Evolutionary conservation across 75 land plant genomes (phyloP).

Genomic region (Sequoiadendron giganteum): DNA sequence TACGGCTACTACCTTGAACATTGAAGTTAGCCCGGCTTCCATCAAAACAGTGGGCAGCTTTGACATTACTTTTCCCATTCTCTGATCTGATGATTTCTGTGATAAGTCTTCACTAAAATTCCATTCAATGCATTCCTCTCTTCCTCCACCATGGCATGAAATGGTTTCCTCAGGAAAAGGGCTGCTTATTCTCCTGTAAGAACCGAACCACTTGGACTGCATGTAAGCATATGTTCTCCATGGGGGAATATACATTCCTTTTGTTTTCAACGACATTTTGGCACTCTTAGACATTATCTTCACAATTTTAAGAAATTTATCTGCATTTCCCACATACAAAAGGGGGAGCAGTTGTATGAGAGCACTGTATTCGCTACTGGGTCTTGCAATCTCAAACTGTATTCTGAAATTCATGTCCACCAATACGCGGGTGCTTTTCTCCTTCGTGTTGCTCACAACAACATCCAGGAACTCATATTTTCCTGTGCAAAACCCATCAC

Average conservation of each 20-base stretch:
- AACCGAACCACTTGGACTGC: slow-evolving; percentile 82
- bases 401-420: slow-evolving; percentile 36
- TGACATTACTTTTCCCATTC: not conserved
- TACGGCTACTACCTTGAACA: not conserved
- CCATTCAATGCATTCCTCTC: not conserved
- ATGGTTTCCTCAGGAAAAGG: not conserved
- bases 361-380: slow-evolving; percentile 22
- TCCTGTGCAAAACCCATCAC: slow-evolving; percentile 4
- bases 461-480: slow-evolving; percentile 24
- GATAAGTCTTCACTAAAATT: not conserved
- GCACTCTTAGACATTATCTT: too few relatives aligned
- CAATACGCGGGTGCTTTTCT: not conserved
- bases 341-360: slow-evolving; percentile 24
- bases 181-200: slow-evolving; percentile 35
- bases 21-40: not conserved
- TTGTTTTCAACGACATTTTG: slow-evolving; percentile 36
- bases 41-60: not conserved
- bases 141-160: too few relatives aligned
- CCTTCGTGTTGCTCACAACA: not conserved
- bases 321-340: slow-evolving; percentile 10
- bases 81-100: not conserved
- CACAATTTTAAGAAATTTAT: slow-evolving; percentile 17
- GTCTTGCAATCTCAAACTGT: slow-evolving; percentile 47
- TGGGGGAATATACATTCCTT: slow-evolving; percentile 83
- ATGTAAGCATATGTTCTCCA: slow-evolving; percentile 88